Conservation (phyloP, 176 grass and related monocot genomes). For the Neostapfia colusana region DNA sequence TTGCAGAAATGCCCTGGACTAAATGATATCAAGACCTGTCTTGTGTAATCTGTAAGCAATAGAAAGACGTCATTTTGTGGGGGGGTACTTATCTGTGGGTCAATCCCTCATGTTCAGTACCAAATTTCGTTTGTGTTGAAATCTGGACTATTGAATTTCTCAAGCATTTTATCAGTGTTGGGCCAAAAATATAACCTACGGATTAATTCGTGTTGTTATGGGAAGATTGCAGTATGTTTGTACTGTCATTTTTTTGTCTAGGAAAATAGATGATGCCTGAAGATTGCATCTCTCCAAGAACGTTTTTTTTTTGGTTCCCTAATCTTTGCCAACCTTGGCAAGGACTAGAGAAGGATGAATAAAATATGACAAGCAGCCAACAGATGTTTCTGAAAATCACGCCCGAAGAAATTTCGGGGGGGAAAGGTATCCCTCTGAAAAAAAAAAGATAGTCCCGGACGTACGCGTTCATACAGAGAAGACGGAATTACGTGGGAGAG, state of each 20-base stretch:
- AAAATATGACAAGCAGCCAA: too few species aligned
- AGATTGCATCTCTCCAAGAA: too few species aligned
- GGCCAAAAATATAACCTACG: background rate
- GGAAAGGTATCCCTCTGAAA: background rate
- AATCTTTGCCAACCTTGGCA: too few species aligned
- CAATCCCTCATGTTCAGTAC: background rate
- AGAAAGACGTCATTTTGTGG: background rate
- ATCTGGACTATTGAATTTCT: background rate
- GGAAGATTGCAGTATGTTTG: background rate
- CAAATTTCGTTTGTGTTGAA: background rate
- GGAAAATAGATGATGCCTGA: too few species aligned
- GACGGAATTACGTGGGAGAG: background rate
- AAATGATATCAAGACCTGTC: background rate
- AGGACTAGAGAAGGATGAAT: too few species aligned
- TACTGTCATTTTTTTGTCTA: too few species aligned
- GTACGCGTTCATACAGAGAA: background rate
- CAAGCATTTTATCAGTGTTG: background rate
- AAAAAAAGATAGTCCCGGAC: accelerated
- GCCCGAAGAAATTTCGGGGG: too few species aligned
- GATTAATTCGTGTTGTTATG: background rate
- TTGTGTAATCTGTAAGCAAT: constrained; percentile 34
- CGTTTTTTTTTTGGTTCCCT: too few species aligned
- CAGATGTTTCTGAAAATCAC: too few species aligned
- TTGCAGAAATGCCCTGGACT: too few species aligned
- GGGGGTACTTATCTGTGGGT: background rate